Percentiles rank a stretch among this genome's conserved stretches.
phyloP scores from a whole-genome alignment of 2,329 filamentous ascomycete genomes.

The Epichloe gansuensis region DNA sequence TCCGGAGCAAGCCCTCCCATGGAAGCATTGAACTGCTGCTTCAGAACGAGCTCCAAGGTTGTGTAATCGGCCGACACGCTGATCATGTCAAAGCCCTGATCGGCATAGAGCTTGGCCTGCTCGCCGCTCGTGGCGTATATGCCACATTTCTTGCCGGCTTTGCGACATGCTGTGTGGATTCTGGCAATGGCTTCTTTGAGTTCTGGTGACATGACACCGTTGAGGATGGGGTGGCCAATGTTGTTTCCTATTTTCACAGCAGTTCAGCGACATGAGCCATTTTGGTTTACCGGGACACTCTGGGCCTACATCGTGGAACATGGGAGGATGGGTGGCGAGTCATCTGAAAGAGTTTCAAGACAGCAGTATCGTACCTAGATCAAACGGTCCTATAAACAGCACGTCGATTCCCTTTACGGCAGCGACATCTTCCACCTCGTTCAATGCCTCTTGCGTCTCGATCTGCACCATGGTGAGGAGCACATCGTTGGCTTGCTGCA shows the following conservation, averaged over 20 bases:
- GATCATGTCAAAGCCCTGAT: constrained; percentile 51
- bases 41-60: constrained; percentile 33
- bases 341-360: too few species aligned
- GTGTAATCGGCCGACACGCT: constrained; percentile 44
- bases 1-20: constrained; percentile 26
- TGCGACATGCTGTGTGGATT: constrained; percentile 43
- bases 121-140: constrained; percentile 46
- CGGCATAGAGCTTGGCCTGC: constrained; percentile 41
- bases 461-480: constrained; percentile 57
- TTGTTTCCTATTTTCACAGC: constrained; percentile 35
- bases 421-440: constrained; percentile 49
- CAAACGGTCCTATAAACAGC: constrained; percentile 54
- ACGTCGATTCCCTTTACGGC: constrained; percentile 48
- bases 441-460: constrained; percentile 51
- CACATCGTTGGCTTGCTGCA: constrained; percentile 35
- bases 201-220: constrained; percentile 45
- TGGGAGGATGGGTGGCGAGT: too few species aligned
- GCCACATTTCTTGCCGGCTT: constrained; percentile 54
- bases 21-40: constrained; percentile 34
- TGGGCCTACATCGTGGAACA: neutral
- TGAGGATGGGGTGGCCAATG: constrained; percentile 48
- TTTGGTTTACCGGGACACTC: neutral
- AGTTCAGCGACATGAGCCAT: neutral
- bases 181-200: constrained; percentile 47
- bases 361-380: constrained; percentile 33